phyloP scores from a whole-genome alignment of 768 basidiomycete species.

The Phanerodontia chrysosporium region DNA sequence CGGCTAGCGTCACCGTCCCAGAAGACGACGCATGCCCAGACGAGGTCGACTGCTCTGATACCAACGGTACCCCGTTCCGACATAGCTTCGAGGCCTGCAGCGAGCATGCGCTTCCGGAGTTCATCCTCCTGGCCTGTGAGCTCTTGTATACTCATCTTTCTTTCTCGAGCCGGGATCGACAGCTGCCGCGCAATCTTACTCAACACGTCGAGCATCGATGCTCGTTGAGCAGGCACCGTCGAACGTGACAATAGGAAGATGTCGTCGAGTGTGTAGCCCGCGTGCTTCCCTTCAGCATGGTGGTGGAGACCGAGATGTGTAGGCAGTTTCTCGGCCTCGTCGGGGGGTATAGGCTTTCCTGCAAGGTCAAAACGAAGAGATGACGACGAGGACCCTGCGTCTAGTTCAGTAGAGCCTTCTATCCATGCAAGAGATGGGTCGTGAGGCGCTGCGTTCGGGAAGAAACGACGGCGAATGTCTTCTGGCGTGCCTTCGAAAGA shows the following conservation, averaged over 20 bases:
- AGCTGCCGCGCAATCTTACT: constrained; percentile 47
- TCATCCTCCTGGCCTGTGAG: constrained; percentile 34
- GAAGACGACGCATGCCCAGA: constrained; percentile 71
- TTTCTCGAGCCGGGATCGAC: constrained; percentile 13
- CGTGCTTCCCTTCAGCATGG: constrained; percentile 73
- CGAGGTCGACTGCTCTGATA: constrained; percentile 60
- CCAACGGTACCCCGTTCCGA: constrained; percentile 63
- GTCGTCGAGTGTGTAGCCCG: constrained; percentile 88
- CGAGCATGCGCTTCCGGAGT: constrained; percentile 59
- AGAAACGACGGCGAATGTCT: constrained; percentile 79
- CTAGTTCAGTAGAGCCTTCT: constrained; percentile 22
- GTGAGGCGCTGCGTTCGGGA: constrained; percentile 63
- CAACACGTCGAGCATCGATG: constrained; percentile 75
- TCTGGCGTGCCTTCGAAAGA: constrained; percentile 72
- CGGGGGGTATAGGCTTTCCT: constrained; percentile 60
- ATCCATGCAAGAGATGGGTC: constrained; percentile 86
- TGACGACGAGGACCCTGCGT: constrained; percentile 11
- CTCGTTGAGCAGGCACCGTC: constrained; percentile 78
- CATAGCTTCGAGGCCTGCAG: constrained; percentile 63
- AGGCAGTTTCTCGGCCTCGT: constrained; percentile 56
- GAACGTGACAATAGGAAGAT: constrained; percentile 76
- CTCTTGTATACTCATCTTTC: constrained; percentile 27
- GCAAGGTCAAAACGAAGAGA: constrained; percentile 62
- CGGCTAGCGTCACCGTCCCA: constrained; percentile 43
- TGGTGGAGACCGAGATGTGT: constrained; percentile 89